Conservation (phyloP, 306 rosid genomes). For the Delonix regia region DNA sequence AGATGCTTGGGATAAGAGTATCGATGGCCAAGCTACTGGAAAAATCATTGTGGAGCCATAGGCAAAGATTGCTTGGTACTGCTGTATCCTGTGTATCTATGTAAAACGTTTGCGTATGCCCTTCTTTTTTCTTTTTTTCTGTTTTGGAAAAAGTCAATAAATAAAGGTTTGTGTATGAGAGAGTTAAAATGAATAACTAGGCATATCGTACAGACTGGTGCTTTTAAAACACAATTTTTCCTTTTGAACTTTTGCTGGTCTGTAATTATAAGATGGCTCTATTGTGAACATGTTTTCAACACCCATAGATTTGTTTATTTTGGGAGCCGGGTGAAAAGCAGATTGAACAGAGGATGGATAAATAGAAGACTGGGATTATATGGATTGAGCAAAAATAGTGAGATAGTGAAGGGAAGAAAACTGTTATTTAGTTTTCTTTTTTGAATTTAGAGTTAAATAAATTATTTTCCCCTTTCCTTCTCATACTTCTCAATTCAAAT, state of each 20-base stretch:
- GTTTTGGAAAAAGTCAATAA: neutral
- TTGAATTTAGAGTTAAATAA: too few relatives aligned
- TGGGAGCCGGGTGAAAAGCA: neutral
- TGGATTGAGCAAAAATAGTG: too few relatives aligned
- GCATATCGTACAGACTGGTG: conserved; percentile 7
- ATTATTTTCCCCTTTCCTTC: too few relatives aligned
- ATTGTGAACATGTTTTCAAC: neutral
- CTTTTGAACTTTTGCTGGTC: conserved; percentile 2
- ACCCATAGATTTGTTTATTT: neutral
- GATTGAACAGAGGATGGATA: neutral
- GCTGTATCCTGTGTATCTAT: conserved; percentile 25
- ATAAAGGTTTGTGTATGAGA: neutral
- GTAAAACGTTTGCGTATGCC: conserved; percentile 3
- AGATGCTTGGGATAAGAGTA: conserved; percentile 81
- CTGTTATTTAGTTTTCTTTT: too few relatives aligned
- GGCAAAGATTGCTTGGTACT: conserved; percentile 19
- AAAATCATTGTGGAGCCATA: conserved; percentile 69
- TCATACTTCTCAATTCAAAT: too few relatives aligned
- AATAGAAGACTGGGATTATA: neutral
- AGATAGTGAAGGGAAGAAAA: too few relatives aligned
- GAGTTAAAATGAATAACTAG: neutral
- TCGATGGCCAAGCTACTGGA: conserved; percentile 67
- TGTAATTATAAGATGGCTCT: conserved; percentile 23
- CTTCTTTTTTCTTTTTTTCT: too few relatives aligned
- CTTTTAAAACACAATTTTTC: neutral